Evolutionary conservation across 371 early-diverging fungal genomes (phyloP).

Genomic region (Blastocladiella emersonii): DNA sequence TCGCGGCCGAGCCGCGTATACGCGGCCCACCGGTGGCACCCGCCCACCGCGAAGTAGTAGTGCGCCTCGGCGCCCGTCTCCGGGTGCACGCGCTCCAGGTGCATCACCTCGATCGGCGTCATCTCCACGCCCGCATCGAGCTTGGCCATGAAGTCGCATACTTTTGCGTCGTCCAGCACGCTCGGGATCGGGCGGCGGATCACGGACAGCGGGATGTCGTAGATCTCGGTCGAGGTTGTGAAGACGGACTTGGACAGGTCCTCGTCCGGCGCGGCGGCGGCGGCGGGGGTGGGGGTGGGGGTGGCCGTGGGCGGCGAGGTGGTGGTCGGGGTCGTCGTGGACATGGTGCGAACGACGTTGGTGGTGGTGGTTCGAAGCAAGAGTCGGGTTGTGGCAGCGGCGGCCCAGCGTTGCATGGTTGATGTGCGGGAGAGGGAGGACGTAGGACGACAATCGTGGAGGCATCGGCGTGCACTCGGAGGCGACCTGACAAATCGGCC

Average conservation of each 20-base stretch:
- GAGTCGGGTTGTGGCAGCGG: too few species aligned
- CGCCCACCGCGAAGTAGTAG: conserved; percentile 33
- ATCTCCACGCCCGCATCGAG: conserved; percentile 17
- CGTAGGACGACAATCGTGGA: too few species aligned
- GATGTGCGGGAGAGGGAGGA: too few species aligned
- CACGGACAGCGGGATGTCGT: conserved; percentile 25
- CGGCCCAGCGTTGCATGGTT: too few species aligned
- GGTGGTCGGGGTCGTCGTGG: too few species aligned
- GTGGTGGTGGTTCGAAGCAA: too few species aligned
- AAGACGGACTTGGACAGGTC: background rate
- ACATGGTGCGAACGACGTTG: too few species aligned
- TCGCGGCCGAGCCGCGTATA: conserved; percentile 24
- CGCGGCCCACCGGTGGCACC: conserved; percentile 35
- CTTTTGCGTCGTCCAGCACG: conserved; percentile 25
- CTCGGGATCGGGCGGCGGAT: conserved; percentile 31
- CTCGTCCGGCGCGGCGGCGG: too few species aligned
- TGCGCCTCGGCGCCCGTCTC: conserved; percentile 23
- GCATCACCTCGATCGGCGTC: conserved; percentile 25
- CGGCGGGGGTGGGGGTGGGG: too few species aligned
- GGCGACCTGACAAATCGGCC: too few species aligned
- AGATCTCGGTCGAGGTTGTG: background rate
- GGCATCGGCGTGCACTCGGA: too few species aligned
- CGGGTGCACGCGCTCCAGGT: conserved; percentile 25
- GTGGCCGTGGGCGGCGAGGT: too few species aligned
- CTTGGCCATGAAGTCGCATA: conserved; percentile 15